Evolutionary conservation across 352 stramenopile genomes (phyloP).

Genomic region (Globisporangium nagaii): DNA sequence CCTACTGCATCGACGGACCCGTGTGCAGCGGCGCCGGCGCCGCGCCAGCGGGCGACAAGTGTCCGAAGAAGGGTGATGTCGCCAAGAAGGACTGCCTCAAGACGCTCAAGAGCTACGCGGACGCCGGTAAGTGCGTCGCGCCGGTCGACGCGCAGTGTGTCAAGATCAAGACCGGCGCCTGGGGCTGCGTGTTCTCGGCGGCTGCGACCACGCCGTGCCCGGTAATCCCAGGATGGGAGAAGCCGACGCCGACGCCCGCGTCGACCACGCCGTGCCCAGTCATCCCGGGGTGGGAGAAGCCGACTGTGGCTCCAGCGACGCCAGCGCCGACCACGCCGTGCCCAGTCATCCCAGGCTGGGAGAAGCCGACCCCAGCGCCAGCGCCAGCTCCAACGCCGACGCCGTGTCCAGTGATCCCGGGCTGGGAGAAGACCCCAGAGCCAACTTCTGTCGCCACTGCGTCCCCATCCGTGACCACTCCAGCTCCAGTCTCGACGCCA

Average conservation of each 20-base stretch:
- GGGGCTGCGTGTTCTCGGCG: slow-evolving; percentile 50
- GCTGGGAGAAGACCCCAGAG: slow-evolving; percentile 10
- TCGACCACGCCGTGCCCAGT: slow-evolving; percentile 5
- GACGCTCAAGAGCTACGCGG: slow-evolving; percentile 46
- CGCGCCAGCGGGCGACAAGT: slow-evolving; percentile 32
- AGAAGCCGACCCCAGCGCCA: slow-evolving; percentile 10
- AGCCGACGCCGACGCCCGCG: slow-evolving; percentile 11
- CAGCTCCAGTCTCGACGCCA: background rate
- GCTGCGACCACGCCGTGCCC: slow-evolving; percentile 13
- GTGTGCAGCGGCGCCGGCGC: slow-evolving; percentile 54
- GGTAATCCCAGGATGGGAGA: slow-evolving; percentile 7
- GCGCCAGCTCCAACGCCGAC: slow-evolving; percentile 8
- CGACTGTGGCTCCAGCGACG: slow-evolving; percentile 18
- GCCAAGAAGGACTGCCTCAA: slow-evolving; percentile 52
- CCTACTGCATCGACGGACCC: slow-evolving; percentile 60
- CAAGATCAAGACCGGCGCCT: slow-evolving; percentile 71
- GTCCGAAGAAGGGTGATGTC: slow-evolving; percentile 53
- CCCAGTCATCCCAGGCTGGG: slow-evolving; percentile 1
- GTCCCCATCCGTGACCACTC: background rate
- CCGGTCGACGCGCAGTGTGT: slow-evolving; percentile 41
- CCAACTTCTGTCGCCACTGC: background rate
- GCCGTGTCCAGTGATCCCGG: slow-evolving; percentile 17
- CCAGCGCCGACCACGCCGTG: slow-evolving; percentile 7
- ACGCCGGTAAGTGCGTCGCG: slow-evolving; percentile 41
- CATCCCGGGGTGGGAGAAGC: slow-evolving; percentile 15